phyloP scores from a whole-genome alignment of 116 monocot species.

The Papilionanthe hybrid region DNA sequence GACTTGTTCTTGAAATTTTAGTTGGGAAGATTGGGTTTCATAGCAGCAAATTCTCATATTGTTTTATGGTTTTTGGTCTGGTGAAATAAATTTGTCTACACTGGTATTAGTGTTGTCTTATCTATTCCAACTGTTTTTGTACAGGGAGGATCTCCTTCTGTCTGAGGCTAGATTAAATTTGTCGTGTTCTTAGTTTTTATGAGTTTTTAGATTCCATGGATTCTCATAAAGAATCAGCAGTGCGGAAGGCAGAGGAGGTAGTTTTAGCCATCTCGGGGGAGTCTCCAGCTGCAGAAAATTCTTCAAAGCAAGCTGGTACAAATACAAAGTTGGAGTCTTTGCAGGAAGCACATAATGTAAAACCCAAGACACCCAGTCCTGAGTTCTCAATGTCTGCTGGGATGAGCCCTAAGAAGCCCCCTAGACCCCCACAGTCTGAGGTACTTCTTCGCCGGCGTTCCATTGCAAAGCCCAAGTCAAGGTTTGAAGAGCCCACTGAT shows the following conservation, averaged over 20 bases:
- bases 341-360: constrained; percentile 14
- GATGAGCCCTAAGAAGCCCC: constrained; percentile 30
- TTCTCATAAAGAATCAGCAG: constrained; percentile 10
- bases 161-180: too few species aligned
- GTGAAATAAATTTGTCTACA: background rate
- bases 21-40: background rate
- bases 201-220: constrained; percentile 15
- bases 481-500: constrained; percentile 48
- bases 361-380: background rate
- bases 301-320: background rate
- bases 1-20: background rate
- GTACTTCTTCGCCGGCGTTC: constrained; percentile 31
- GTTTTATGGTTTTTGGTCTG: background rate
- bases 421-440: constrained; percentile 22
- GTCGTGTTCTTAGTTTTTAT: background rate
- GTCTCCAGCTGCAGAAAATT: background rate
- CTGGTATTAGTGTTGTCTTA: background rate
- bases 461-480: constrained; percentile 64
- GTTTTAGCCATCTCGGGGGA: constrained; percentile 28
- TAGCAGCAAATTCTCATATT: background rate
- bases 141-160: too few species aligned
- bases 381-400: constrained; percentile 10
- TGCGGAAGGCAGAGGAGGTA: constrained; percentile 20
- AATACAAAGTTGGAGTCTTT: constrained; percentile 12
- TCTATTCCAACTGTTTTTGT: background rate